phyloP scores from a whole-genome alignment of 2,329 filamentous ascomycete species.

The Colletotrichum neosansevieriae region DNA sequence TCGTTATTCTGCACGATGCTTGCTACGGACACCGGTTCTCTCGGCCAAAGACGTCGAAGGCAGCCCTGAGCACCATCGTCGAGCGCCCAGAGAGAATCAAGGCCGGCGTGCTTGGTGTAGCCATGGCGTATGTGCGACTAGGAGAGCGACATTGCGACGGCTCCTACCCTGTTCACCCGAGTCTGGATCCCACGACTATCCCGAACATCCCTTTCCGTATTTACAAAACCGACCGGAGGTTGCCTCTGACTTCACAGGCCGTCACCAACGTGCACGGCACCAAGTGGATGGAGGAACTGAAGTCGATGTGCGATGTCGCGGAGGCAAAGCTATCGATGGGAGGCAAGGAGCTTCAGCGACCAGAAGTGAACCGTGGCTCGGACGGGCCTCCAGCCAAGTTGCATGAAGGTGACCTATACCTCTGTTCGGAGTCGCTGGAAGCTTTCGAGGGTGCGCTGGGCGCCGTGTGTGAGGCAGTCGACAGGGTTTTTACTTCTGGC shows the following conservation, averaged over 20 bases:
- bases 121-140: constrained; percentile 90
- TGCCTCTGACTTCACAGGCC: constrained; percentile 78
- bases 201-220: constrained; percentile 84
- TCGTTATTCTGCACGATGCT: constrained; percentile 91
- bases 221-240: constrained; percentile 78
- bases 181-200: constrained; percentile 65
- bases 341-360: constrained; percentile 81
- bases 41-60: constrained; percentile 80
- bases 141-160: constrained; percentile 83
- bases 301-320: constrained; percentile 84
- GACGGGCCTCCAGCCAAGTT: constrained; percentile 66
- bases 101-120: constrained; percentile 84
- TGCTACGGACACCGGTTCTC: constrained; percentile 96
- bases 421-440: constrained; percentile 86
- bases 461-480: constrained; percentile 92
- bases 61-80: constrained; percentile 82
- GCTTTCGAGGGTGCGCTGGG: constrained; percentile 93
- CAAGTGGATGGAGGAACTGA: constrained; percentile 94
- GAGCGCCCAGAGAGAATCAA: constrained; percentile 93
- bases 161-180: constrained; percentile 74
- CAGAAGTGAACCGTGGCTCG: constrained; percentile 67
- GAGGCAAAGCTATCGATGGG: constrained; percentile 81
- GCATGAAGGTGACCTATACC: constrained; percentile 91
- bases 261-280: constrained; percentile 92
- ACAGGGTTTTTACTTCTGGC: constrained; percentile 78